phyloP scores from a whole-genome alignment of 176 grass and related monocot genomes.

The Themeda triandra region DNA sequence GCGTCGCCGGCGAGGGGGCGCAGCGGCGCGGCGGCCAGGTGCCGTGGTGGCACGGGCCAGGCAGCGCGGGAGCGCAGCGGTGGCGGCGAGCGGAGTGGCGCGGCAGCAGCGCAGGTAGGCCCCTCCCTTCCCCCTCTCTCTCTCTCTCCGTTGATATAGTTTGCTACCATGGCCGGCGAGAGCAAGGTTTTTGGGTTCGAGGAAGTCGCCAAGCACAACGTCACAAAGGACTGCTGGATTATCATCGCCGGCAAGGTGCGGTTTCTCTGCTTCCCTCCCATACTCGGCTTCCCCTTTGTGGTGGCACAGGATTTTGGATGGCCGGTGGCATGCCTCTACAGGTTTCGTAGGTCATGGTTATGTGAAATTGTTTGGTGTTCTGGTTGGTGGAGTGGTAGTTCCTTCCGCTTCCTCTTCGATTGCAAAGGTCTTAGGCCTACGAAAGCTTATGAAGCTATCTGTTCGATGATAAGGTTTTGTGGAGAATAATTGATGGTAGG shows the following conservation, averaged over 20 bases:
- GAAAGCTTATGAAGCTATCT: not conserved
- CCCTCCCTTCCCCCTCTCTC: no score
- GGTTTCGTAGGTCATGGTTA: not conserved
- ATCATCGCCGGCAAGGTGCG: slow-evolving; percentile 75
- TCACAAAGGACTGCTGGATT: slow-evolving; percentile 83
- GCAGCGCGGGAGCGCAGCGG: no score
- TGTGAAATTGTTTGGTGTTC: not conserved
- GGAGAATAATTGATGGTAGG: not conserved
- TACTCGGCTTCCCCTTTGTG: not conserved
- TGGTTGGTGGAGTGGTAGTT: not conserved
- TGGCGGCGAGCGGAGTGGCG: no score
- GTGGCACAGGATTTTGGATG: not conserved
- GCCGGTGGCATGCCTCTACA: not conserved
- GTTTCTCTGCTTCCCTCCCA: not conserved
- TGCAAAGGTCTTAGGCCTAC: not conserved
- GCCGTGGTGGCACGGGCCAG: no score
- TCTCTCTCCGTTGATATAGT: no score
- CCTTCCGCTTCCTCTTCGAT: not conserved
- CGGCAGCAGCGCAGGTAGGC: no score
- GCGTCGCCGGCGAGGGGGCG: no score
- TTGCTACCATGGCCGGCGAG: slow-evolving; percentile 48
- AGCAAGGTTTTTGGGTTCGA: slow-evolving; percentile 56
- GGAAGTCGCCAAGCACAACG: slow-evolving; percentile 75
- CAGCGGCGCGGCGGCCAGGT: no score
- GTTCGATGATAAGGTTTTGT: not conserved